These are phyloP conservation scores for Peronospora tabacina DNA, from an alignment of 352 stramenopile species.

Conservation along the genomic window DNA sequence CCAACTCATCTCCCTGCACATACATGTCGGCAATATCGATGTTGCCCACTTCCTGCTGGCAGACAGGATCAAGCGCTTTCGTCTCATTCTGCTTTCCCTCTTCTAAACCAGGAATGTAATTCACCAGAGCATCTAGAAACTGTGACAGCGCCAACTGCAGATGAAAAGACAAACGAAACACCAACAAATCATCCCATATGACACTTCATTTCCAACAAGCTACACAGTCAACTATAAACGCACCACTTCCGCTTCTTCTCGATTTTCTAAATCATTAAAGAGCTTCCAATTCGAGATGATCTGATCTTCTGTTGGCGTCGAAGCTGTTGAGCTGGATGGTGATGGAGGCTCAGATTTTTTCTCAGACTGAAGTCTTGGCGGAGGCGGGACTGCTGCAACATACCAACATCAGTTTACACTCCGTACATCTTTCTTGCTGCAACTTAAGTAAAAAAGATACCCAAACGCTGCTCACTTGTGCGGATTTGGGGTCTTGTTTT, in stretches of 20 bases:
- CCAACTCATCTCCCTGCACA: conserved; percentile 47
- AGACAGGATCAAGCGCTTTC: conserved; percentile 16
- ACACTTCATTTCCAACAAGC: neutral
- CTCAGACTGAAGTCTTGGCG: neutral
- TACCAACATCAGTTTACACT: neutral
- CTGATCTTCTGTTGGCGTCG: conserved; percentile 43
- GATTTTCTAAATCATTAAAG: conserved; percentile 83
- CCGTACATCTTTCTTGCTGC: conserved; percentile 1
- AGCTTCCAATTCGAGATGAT: conserved; percentile 81
- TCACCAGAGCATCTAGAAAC: conserved; percentile 66
- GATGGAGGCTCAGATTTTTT: conserved; percentile 6
- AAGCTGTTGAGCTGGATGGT: conserved; percentile 27
- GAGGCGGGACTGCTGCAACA: conserved; percentile 14
- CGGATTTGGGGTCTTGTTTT: conserved; percentile 2
- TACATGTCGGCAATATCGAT: conserved; percentile 87
- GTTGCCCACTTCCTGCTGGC: conserved; percentile 50
- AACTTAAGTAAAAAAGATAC: conserved; percentile 7
- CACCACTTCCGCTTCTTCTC: conserved; percentile 76
- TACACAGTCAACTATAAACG: conserved; percentile 8
- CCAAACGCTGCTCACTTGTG: conserved; percentile 18
- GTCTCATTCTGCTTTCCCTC: conserved; percentile 26
- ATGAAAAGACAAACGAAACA: neutral
- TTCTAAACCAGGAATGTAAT: conserved; percentile 70
- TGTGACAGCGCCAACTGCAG: conserved; percentile 64
- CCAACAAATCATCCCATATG: neutral